Base-by-base conservation (phyloP, 148 eudicot genomes). In the Limonium bicolor region DNA sequence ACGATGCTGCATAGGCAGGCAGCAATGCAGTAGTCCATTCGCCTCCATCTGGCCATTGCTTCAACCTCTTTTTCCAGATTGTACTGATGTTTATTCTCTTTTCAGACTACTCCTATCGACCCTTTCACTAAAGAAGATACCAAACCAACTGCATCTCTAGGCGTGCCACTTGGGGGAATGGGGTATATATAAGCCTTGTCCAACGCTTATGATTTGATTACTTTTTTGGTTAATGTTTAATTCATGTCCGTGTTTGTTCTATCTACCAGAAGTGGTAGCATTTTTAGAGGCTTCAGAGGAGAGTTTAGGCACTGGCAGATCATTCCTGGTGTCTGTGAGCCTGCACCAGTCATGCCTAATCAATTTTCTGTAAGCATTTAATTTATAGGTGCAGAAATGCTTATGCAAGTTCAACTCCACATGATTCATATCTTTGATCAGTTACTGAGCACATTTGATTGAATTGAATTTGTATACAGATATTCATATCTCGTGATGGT, bases 311-410 rank as follows among this genome's bases (percentile, higher is more conserved):
- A 76, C 48, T 87, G 82, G 68, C 96, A 87, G 71, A 82, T 87
- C 38, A 54, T 78, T 69, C 96, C 96, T 55, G 80, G 85, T 60
- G 51, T 68, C 62, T 87, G 96, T 58, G 94, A 87, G 59, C 58
- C 88, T 54, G 73, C 88, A 36, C 94, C 96, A 55, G 60, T 78
- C 65, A 82, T 87, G 96, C 79, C 96, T 62, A 72, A 87, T 71
- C 96, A 87, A 51, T 87, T 87, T 67, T 87, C 96, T 46, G 96
- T 87, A 78, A 82, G n/a, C n/a, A n/a, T n/a, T n/a, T n/a, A n/a
- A n/a, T n/a, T n/a, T n/a, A n/a, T n/a, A n/a, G n/a, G n/a, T n/a
- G n/a, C n/a, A n/a, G n/a, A n/a, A n/a, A n/a, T n/a, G n/a, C n/a
- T n/a, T n/a, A n/a, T n/a, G n/a, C n/a, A n/a, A n/a, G n/a, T n/a